Conservation (phyloP, 108 stramenopile genomes). For the Mediolabrus comicus region DNA sequence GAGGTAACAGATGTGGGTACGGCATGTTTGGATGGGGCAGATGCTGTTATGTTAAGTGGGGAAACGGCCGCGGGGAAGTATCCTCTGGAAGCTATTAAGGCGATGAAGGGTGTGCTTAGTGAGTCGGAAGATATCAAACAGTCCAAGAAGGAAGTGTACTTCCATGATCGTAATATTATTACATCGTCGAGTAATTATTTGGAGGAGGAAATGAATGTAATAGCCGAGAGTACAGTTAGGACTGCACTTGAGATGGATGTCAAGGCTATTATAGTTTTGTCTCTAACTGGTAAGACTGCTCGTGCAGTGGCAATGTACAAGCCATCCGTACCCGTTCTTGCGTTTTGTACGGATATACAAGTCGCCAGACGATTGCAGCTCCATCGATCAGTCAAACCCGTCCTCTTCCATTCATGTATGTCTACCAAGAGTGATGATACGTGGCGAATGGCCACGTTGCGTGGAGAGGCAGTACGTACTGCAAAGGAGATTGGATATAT, state of each 20-base stretch:
- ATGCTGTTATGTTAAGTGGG: slow-evolving; percentile 85
- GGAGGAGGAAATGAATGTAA: slow-evolving; percentile 62
- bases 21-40: slow-evolving; percentile 87
- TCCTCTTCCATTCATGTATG: slow-evolving; percentile 52
- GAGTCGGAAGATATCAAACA: slow-evolving; percentile 57
- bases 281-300: slow-evolving; percentile 92
- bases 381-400: slow-evolving; percentile 50
- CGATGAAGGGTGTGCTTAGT: slow-evolving; percentile 60
- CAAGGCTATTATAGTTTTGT: slow-evolving; percentile 72
- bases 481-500: slow-evolving; percentile 70
- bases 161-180: slow-evolving; percentile 27
- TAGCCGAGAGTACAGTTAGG: slow-evolving; percentile 56
- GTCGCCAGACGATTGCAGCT: slow-evolving; percentile 68
- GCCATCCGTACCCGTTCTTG: slow-evolving; percentile 72
- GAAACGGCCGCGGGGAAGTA: slow-evolving; percentile 82
- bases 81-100: slow-evolving; percentile 55
- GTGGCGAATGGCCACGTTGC: slow-evolving; percentile 51
- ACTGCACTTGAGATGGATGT: slow-evolving; percentile 59
- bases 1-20: slow-evolving; percentile 84
- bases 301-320: slow-evolving; percentile 96
- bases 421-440: slow-evolving; percentile 45
- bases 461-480: slow-evolving; percentile 70
- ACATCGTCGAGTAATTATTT: slow-evolving; percentile 33
- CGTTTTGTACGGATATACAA: slow-evolving; percentile 66
- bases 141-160: slow-evolving; percentile 33